phyloP scores from a whole-genome alignment of 129 eudicot species.

The Lactuca saligna region DNA sequence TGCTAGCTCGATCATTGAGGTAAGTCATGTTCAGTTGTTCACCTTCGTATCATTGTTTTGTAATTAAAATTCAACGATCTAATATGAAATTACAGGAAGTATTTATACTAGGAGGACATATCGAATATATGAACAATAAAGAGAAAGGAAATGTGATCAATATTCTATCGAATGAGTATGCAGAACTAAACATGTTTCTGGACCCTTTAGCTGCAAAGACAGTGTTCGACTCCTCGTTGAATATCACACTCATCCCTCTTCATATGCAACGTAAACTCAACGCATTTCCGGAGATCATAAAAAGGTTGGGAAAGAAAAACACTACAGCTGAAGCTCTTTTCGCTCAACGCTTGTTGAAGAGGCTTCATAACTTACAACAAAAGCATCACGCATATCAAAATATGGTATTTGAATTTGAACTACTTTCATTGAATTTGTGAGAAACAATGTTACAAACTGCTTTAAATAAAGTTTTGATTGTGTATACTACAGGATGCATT shows the following conservation, averaged over 20 bases:
- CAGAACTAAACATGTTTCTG: constrained; percentile 83
- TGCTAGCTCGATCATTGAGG: constrained; percentile 58
- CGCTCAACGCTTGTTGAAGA: constrained; percentile 44
- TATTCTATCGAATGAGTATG: constrained; percentile 58
- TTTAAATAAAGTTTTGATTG: background rate
- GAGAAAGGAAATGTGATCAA: constrained; percentile 61
- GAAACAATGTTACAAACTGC: background rate
- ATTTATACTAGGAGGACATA: constrained; percentile 65
- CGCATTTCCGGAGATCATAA: constrained; percentile 37
- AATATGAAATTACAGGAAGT: constrained; percentile 53
- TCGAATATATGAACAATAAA: constrained; percentile 15
- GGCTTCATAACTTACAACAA: constrained; percentile 41
- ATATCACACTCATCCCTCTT: constrained; percentile 65
- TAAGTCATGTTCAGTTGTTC: constrained; percentile 10
- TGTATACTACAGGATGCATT: constrained; percentile 57
- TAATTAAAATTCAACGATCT: background rate
- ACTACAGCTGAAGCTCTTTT: constrained; percentile 60
- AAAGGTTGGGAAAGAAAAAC: constrained; percentile 31
- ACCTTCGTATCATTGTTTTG: background rate
- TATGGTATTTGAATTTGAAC: constrained; percentile 41
- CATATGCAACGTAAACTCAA: constrained; percentile 47
- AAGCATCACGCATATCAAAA: constrained; percentile 51
- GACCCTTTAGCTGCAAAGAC: constrained; percentile 81
- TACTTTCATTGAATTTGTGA: background rate
- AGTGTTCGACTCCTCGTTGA: constrained; percentile 54